Evolutionary conservation across 75 land plant genomes (phyloP).

Genomic region (Pinus taeda): DNA sequence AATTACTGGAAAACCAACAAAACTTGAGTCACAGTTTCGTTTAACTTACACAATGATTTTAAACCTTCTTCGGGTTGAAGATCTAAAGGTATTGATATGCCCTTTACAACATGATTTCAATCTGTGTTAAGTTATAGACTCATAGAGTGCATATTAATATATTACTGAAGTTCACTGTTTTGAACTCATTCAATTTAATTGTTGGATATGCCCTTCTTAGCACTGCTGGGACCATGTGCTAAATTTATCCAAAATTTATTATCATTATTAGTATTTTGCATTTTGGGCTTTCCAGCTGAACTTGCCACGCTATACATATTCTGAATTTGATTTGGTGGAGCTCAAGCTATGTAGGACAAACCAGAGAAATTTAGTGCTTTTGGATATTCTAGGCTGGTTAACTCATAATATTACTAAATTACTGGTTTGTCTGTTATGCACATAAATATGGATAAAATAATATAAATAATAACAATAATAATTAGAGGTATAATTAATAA

Average conservation of each 20-base stretch:
- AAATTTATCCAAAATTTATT: background rate
- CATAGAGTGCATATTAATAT: background rate
- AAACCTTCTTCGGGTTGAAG: conserved; percentile 98
- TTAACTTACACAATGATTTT: conserved; percentile 97
- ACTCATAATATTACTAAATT: background rate
- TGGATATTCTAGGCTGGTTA: background rate
- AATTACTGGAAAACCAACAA: conserved; percentile 86
- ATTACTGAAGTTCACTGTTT: background rate
- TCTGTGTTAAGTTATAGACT: background rate
- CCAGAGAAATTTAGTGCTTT: background rate
- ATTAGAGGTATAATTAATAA: too few species aligned
- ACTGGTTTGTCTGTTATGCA: too few species aligned
- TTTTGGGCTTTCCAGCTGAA: background rate
- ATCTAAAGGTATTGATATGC: conserved; percentile 65
- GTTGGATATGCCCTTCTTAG: background rate
- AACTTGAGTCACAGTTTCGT: conserved; percentile 93
- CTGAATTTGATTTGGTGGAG: background rate
- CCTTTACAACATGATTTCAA: background rate
- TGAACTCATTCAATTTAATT: background rate
- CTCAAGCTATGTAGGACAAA: background rate
- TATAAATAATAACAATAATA: too few species aligned
- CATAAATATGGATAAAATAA: too few species aligned
- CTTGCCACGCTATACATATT: too few species aligned
- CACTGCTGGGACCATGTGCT: background rate
- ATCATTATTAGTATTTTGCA: background rate